These are phyloP conservation scores for Fusarium floridanum DNA, from an alignment of 2,329 filamentous ascomycete genomes.

Conservation along the genomic window DNA sequence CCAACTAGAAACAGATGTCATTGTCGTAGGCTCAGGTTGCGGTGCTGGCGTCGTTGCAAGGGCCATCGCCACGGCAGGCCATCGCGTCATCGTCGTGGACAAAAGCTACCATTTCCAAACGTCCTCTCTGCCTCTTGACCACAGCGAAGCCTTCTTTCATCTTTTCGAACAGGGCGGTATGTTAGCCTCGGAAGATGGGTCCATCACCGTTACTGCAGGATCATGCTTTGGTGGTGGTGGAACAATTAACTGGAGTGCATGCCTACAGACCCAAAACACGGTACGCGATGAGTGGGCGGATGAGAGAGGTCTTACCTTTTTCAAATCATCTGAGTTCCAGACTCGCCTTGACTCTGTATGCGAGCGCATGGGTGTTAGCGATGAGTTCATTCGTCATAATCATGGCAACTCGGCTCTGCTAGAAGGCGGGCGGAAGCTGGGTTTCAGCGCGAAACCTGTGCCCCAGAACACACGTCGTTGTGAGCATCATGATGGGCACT, in stretches of 20 bases:
- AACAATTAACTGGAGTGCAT: background rate
- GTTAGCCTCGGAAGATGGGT: background rate
- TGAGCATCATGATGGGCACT: background rate
- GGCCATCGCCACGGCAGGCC: background rate
- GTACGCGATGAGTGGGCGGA: background rate
- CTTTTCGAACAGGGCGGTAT: background rate
- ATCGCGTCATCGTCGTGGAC: background rate
- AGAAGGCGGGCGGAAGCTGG: background rate
- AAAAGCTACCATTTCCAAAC: background rate
- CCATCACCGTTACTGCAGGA: background rate
- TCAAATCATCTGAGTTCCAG: background rate
- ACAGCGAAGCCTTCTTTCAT: background rate
- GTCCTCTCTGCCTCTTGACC: background rate
- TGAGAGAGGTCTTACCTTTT: background rate
- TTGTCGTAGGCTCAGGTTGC: background rate
- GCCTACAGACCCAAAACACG: background rate
- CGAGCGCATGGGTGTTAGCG: background rate
- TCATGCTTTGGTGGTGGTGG: background rate
- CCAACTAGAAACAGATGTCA: background rate
- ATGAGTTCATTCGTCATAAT: background rate
- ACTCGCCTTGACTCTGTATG: background rate
- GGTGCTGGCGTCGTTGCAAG: background rate
- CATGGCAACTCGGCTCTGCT: background rate
- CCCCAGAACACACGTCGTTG: background rate
- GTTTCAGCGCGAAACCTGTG: background rate